Conservation (phyloP, 2,329 filamentous ascomycete genomes). For the Dactylellina cionopaga region DNA sequence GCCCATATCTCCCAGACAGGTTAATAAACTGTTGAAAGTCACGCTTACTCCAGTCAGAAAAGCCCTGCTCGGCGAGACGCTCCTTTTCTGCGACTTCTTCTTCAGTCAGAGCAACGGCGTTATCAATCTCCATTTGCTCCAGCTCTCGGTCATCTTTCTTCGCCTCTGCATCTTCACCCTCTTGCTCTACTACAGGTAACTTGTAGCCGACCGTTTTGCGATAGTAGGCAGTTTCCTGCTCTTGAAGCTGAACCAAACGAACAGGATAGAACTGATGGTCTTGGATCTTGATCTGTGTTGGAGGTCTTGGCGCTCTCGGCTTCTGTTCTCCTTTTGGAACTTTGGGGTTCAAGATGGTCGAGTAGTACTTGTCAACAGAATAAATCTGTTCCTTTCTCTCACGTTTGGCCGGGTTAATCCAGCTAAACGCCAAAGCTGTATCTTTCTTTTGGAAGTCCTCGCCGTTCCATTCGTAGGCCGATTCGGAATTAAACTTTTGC, state of each 20-base stretch:
- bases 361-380: slow-evolving; percentile 98
- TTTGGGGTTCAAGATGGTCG: slow-evolving; percentile 79
- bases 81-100: slow-evolving; percentile 90
- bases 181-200: slow-evolving; percentile 78
- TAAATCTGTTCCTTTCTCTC: slow-evolving; percentile 98
- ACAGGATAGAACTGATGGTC: slow-evolving; percentile 98
- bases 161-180: slow-evolving; percentile 79
- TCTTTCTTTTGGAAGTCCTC: slow-evolving; percentile 92
- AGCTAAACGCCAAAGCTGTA: slow-evolving; percentile 89
- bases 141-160: slow-evolving; percentile 86
- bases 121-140: slow-evolving; percentile 92
- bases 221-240: slow-evolving; percentile 94
- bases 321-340: slow-evolving; percentile 83
- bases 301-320: slow-evolving; percentile 92
- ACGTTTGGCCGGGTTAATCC: slow-evolving; percentile 98
- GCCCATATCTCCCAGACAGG: slow-evolving; percentile 90
- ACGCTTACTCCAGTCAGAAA: slow-evolving; percentile 92
- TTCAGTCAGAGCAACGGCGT: slow-evolving; percentile 85
- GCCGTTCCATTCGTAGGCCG: slow-evolving; percentile 98
- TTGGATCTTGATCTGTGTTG: slow-evolving; percentile 89
- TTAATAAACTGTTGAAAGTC: slow-evolving; percentile 99
- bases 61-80: slow-evolving; percentile 81
- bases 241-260: slow-evolving; percentile 85
- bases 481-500: slow-evolving; percentile 97
- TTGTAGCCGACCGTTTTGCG: slow-evolving; percentile 83